Conservation (phyloP, 371 early-diverging fungal genomes). For the Globomyces sp. region DNA sequence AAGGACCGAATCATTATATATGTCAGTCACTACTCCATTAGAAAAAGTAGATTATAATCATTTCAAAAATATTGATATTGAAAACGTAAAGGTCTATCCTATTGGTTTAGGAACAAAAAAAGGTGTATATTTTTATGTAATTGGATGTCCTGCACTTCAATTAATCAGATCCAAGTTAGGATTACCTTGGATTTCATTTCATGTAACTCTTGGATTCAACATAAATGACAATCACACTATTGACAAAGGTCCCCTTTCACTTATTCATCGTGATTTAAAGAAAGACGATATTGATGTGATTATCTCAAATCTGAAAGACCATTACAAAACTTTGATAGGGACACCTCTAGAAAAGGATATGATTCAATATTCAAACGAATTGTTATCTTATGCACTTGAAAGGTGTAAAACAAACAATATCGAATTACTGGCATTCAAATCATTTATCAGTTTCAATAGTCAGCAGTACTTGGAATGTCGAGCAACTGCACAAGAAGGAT, state of each 20-base stretch:
- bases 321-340: slow-evolving; percentile 2
- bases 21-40: no score
- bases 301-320: slow-evolving; percentile 1
- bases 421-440: slow-evolving; percentile 1
- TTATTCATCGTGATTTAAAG: not conserved
- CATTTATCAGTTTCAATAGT: slow-evolving; percentile 8
- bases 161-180: slow-evolving; percentile 14
- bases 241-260: slow-evolving; percentile 15
- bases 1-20: no score
- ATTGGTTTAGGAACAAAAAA: no score
- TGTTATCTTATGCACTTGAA: slow-evolving; percentile 2
- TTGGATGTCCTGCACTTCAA: slow-evolving; percentile 20
- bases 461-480: slow-evolving; percentile 9
- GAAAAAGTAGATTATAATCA: no score
- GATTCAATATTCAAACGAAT: slow-evolving; percentile 12
- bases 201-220: slow-evolving; percentile 24
- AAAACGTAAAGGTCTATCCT: no score
- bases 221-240: slow-evolving; percentile 14
- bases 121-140: slow-evolving; percentile 14
- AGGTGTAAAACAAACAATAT: not conserved
- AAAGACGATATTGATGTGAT: not conserved
- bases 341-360: not conserved
- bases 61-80: no score
- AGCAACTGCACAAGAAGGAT: slow-evolving; percentile 2
- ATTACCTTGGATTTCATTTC: slow-evolving; percentile 25